Evolutionary conservation across 2,329 filamentous ascomycete genomes (phyloP).

Genomic region (Septoria linicola): DNA sequence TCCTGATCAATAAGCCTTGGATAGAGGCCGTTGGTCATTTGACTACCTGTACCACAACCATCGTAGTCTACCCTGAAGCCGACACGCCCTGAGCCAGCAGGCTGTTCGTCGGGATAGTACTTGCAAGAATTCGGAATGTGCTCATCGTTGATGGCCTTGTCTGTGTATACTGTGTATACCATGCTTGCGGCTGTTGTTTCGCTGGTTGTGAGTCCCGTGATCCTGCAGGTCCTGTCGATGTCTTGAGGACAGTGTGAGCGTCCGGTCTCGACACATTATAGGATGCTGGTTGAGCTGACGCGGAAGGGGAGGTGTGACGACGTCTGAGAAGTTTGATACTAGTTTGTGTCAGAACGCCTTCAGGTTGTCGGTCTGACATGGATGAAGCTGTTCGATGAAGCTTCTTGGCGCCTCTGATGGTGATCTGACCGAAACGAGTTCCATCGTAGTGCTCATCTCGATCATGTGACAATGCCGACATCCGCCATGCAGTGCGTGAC

Average conservation of each 20-base stretch:
- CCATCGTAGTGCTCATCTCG: too few species aligned
- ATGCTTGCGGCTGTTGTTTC: neutral
- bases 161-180: constrained; percentile 2
- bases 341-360: too few species aligned
- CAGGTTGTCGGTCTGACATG: too few species aligned
- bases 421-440: too few species aligned
- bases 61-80: neutral
- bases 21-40: constrained; percentile 6
- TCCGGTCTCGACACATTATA: neutral
- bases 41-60: neutral
- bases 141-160: neutral
- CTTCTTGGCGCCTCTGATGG: too few species aligned
- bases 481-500: too few species aligned
- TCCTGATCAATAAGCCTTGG: neutral
- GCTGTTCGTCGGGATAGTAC: constrained; percentile 4
- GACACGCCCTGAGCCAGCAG: constrained; percentile 4
- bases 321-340: too few species aligned
- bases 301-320: too few species aligned
- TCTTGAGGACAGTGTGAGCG: neutral
- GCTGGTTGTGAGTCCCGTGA: too few species aligned
- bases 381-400: too few species aligned
- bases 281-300: too few species aligned
- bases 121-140: neutral
- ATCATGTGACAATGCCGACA: too few species aligned
- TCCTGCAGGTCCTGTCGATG: neutral